These are phyloP conservation scores for Phytopythium aichiense DNA, from an alignment of 352 stramenopile species.

Conservation along the genomic window DNA sequence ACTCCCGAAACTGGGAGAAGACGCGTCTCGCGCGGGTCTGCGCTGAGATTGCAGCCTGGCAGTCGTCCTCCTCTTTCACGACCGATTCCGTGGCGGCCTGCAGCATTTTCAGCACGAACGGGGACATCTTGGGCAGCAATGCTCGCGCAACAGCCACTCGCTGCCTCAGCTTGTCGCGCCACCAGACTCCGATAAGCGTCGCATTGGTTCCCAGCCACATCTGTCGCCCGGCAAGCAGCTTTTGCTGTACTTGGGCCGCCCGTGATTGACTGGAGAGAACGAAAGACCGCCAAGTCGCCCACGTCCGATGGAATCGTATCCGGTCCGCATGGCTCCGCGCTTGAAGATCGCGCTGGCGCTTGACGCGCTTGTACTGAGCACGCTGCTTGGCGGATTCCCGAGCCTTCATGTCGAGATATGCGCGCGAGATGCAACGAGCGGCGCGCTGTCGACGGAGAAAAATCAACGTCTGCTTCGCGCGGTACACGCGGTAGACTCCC, in stretches of 20 bases:
- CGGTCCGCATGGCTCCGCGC: neutral
- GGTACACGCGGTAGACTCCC: conserved; percentile 28
- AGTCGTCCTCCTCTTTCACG: neutral
- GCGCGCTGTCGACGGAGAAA: conserved; percentile 21
- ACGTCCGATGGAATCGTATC: neutral
- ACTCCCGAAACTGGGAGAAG: conserved; percentile 12
- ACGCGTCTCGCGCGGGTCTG: neutral
- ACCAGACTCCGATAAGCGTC: neutral
- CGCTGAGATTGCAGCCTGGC: neutral
- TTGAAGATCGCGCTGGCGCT: neutral
- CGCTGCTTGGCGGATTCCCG: conserved; percentile 24
- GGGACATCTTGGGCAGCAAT: neutral
- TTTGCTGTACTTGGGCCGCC: neutral
- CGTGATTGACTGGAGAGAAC: neutral
- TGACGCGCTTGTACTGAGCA: conserved; percentile 2
- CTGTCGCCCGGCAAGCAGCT: neutral
- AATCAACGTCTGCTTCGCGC: conserved; percentile 19
- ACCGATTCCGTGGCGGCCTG: neutral
- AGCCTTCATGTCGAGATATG: conserved; percentile 17
- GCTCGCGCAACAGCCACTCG: neutral
- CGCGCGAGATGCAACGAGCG: conserved; percentile 16
- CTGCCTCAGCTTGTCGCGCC: neutral
- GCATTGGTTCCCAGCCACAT: neutral
- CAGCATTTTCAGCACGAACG: conserved; percentile 2
- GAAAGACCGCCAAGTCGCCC: neutral